Evolutionary conservation across 106 monocot genomes (phyloP).

Genomic region (Posidonia australis): DNA sequence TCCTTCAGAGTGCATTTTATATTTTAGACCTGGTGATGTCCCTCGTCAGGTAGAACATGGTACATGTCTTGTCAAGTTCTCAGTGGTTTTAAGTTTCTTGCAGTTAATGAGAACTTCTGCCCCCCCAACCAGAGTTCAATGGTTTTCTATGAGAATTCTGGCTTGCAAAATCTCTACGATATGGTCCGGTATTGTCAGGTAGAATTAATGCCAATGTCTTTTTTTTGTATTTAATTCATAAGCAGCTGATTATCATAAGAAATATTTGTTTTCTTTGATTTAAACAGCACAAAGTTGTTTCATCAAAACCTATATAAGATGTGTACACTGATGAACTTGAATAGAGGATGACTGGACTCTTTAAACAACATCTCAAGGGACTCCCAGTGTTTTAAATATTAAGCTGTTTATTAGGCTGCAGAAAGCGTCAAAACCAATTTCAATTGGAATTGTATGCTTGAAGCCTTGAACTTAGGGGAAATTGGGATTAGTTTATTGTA

Average conservation of each 20-base stretch:
- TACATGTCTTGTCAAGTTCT: neutral
- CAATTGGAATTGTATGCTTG: too few relatives aligned
- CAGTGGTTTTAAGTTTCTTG: neutral
- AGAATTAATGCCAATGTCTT: neutral
- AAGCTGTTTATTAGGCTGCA: too few relatives aligned
- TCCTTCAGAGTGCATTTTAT: conserved; percentile 94
- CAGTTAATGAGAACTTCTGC: neutral
- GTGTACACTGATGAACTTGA: too few relatives aligned
- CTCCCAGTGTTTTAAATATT: too few relatives aligned
- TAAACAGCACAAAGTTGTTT: neutral
- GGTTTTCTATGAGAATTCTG: conserved; percentile 97
- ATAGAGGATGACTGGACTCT: too few relatives aligned
- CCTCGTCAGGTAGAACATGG: conserved; percentile 57
- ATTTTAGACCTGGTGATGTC: conserved; percentile 83
- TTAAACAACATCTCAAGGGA: too few relatives aligned
- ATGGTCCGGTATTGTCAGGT: conserved; percentile 98
- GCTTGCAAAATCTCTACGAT: conserved; percentile 97
- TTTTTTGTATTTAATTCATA: conserved; percentile 1
- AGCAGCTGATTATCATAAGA: neutral
- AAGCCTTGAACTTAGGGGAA: too few relatives aligned
- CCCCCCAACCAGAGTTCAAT: conserved; percentile 68
- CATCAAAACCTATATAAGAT: neutral
- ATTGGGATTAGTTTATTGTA: too few relatives aligned
- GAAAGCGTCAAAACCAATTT: too few relatives aligned
- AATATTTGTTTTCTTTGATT: conserved; percentile 1